Percentiles rank a stretch among this genome's conserved stretches.
Evolutionary conservation across 2,329 filamentous ascomycete species (phyloP).

Genomic region (Aspergillus uvarum): DNA sequence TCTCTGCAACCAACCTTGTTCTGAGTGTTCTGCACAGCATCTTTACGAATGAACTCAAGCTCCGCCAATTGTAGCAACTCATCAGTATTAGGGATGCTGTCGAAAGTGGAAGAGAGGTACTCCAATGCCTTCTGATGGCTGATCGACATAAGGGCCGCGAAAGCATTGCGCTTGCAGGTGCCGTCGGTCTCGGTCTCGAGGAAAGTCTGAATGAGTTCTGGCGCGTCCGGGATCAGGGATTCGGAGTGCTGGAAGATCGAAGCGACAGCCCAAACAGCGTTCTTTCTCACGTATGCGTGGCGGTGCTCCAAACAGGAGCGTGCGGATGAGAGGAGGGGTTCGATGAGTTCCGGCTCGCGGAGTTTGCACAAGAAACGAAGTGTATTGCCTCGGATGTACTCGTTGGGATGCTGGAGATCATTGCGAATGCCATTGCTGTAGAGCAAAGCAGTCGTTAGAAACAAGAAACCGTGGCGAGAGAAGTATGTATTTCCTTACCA

Average conservation of each 20-base stretch:
- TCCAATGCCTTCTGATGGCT: constrained; percentile 89
- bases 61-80: constrained; percentile 91
- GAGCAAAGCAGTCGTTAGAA: constrained; percentile 17
- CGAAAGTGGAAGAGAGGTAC: constrained; percentile 86
- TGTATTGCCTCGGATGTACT: constrained; percentile 98
- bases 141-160: constrained; percentile 85
- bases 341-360: constrained; percentile 90
- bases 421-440: constrained; percentile 93
- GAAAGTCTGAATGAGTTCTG: constrained; percentile 87
- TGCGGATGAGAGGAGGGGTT: constrained; percentile 89
- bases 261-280: constrained; percentile 90
- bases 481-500: constrained; percentile 61
- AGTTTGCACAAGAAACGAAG: constrained; percentile 96
- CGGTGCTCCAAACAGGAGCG: constrained; percentile 91
- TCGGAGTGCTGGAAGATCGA: constrained; percentile 91
- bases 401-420: constrained; percentile 94
- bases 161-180: constrained; percentile 97
- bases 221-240: constrained; percentile 88
- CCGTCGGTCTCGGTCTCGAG: constrained; percentile 86
- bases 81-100: constrained; percentile 90
- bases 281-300: constrained; percentile 97
- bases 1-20: constrained; percentile 69
- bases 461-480: constrained; percentile 1
- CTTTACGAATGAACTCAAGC: constrained; percentile 95
- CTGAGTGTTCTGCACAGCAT: constrained; percentile 88